These are phyloP conservation scores for Penicillium longicatenatum DNA, from an alignment of 495 filamentous ascomycete genomes.

Conservation along the genomic window DNA sequence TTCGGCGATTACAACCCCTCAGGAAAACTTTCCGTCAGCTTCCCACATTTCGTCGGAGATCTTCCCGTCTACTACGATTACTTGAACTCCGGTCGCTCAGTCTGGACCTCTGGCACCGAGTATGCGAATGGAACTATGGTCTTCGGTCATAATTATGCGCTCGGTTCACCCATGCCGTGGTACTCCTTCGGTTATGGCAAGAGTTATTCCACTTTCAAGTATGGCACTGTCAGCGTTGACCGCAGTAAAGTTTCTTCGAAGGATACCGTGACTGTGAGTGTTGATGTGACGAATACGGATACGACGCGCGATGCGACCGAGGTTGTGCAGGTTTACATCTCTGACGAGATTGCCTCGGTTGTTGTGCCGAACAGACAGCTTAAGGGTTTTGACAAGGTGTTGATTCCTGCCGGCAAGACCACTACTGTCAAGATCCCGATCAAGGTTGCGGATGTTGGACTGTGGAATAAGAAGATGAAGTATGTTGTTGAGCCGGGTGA, in stretches of 20 bases:
- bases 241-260: slow-evolving; percentile 22
- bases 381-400: slow-evolving; percentile 64
- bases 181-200: slow-evolving; percentile 72
- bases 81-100: slow-evolving; percentile 61
- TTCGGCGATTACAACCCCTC: slow-evolving; percentile 60
- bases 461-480: slow-evolving; percentile 59
- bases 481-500: slow-evolving; percentile 59
- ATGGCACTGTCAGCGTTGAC: slow-evolving; percentile 19
- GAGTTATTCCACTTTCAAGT: slow-evolving; percentile 65
- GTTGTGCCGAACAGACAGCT: slow-evolving; percentile 52
- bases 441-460: slow-evolving; percentile 70
- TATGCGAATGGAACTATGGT: slow-evolving; percentile 58
- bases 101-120: slow-evolving; percentile 48
- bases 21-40: slow-evolving; percentile 67
- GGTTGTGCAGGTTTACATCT: slow-evolving; percentile 67
- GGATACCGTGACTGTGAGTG: slow-evolving; percentile 39
- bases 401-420: slow-evolving; percentile 42
- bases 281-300: slow-evolving; percentile 54
- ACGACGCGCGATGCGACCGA: slow-evolving; percentile 53
- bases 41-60: slow-evolving; percentile 65
- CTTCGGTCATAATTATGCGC: slow-evolving; percentile 68
- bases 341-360: slow-evolving; percentile 61
- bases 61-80: slow-evolving; percentile 72
- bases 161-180: slow-evolving; percentile 57
- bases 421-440: slow-evolving; percentile 59